These are phyloP conservation scores for Salix dunnii DNA, from an alignment of 345 rosid genomes.

Conservation along the genomic window DNA sequence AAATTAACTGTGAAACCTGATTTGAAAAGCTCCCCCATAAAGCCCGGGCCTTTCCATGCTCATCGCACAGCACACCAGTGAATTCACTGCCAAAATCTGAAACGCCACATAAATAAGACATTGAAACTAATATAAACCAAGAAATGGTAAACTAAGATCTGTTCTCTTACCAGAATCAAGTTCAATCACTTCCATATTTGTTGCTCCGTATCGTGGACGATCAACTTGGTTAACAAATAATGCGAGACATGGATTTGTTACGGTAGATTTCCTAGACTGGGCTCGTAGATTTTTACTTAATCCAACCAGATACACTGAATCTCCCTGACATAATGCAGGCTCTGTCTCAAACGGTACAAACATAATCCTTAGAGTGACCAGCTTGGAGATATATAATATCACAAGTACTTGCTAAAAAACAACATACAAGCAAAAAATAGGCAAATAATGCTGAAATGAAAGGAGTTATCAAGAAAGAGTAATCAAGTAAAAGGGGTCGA, in stretches of 20 bases:
- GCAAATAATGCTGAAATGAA: too few species aligned
- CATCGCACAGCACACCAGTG: constrained; percentile 83
- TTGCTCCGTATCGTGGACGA: constrained; percentile 82
- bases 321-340: constrained; percentile 83
- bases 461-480: too few species aligned
- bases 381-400: background rate
- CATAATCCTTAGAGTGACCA: background rate
- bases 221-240: constrained; percentile 70
- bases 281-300: constrained; percentile 77
- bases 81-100: constrained; percentile 87
- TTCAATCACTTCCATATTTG: constrained; percentile 92
- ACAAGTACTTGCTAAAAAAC: background rate
- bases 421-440: too few species aligned
- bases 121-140: background rate
- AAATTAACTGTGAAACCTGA: constrained; percentile 46
- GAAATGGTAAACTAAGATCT: background rate
- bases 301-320: constrained; percentile 83
- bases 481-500: too few species aligned
- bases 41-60: constrained; percentile 84
- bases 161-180: constrained; percentile 69
- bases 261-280: constrained; percentile 81
- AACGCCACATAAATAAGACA: constrained; percentile 1
- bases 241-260: constrained; percentile 81
- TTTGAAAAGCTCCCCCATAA: constrained; percentile 92
- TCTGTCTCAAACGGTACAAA: constrained; percentile 42